phyloP scores from a whole-genome alignment of 2,329 filamentous ascomycete species.

The Phyllosticta capitalensis region DNA sequence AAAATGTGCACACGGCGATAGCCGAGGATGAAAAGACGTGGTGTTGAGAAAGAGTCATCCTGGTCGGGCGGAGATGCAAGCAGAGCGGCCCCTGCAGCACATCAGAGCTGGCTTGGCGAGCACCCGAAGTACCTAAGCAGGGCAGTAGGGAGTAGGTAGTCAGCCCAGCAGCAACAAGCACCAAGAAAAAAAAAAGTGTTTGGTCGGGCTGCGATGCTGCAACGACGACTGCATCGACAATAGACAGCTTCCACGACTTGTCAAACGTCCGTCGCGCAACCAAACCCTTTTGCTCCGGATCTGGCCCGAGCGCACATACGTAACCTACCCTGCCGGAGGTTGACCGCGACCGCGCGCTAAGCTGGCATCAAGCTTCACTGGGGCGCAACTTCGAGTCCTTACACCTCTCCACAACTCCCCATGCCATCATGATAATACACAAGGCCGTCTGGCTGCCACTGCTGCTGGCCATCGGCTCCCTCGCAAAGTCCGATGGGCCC shows the following conservation, averaged over 20 bases:
- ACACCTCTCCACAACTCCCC: neutral
- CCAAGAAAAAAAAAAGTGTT: neutral
- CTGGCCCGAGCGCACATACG: neutral
- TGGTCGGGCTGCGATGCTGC: neutral
- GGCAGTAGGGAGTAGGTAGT: no score
- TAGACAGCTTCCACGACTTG: neutral
- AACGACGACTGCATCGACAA: neutral
- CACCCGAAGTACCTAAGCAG: no score
- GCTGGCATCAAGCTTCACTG: slow-evolving; percentile 6
- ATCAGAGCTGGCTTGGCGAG: neutral
- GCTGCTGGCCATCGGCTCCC: slow-evolving; percentile 33
- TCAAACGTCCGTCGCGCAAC: neutral
- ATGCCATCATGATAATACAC: slow-evolving; percentile 12
- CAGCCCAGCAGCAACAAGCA: neutral
- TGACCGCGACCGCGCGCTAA: slow-evolving; percentile 7
- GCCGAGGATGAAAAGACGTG: neutral
- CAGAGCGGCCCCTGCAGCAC: neutral
- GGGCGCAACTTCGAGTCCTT: neutral
- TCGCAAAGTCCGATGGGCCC: slow-evolving; percentile 46
- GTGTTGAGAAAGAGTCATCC: neutral
- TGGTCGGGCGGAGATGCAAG: neutral
- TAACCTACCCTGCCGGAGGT: slow-evolving; percentile 8
- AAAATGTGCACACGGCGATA: no score
- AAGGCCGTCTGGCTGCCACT: slow-evolving; percentile 25
- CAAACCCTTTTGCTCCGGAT: neutral